These are phyloP conservation scores for Polygonum aviculare DNA, from an alignment of 148 eudicot species.

Conservation along the genomic window DNA sequence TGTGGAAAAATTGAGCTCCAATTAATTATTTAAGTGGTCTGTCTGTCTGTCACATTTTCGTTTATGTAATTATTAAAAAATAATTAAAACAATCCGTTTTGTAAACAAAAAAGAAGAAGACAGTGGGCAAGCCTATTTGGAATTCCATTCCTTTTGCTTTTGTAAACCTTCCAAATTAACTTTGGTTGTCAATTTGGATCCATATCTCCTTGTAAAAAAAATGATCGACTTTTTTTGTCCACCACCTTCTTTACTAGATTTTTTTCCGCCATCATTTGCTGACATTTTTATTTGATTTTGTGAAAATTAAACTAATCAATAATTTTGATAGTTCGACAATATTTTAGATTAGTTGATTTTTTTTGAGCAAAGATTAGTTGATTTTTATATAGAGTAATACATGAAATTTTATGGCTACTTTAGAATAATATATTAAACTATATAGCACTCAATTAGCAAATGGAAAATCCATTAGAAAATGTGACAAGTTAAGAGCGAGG, in stretches of 20 bases:
- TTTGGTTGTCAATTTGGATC: background rate
- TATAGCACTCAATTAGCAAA: background rate
- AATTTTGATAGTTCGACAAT: background rate
- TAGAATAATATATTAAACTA: too few species aligned
- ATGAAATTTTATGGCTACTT: background rate
- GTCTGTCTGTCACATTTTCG: background rate
- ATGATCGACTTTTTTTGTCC: background rate
- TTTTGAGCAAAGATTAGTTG: too few species aligned
- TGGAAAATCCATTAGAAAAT: background rate
- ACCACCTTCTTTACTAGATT: background rate
- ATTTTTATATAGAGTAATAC: background rate
- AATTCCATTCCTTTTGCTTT: slow-evolving; percentile 9
- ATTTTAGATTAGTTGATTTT: too few species aligned
- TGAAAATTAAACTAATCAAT: background rate
- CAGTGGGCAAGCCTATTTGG: background rate
- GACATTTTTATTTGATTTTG: background rate
- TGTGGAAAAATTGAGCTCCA: background rate
- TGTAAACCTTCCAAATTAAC: slow-evolving; percentile 1
- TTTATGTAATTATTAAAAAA: background rate
- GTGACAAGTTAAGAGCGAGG: background rate
- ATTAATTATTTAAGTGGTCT: background rate
- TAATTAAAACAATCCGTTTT: background rate
- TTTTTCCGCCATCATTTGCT: background rate
- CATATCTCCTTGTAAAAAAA: background rate
- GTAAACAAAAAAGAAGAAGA: background rate